phyloP scores from a whole-genome alignment of 768 basidiomycete species.

The Leucocoprinus sp. region DNA sequence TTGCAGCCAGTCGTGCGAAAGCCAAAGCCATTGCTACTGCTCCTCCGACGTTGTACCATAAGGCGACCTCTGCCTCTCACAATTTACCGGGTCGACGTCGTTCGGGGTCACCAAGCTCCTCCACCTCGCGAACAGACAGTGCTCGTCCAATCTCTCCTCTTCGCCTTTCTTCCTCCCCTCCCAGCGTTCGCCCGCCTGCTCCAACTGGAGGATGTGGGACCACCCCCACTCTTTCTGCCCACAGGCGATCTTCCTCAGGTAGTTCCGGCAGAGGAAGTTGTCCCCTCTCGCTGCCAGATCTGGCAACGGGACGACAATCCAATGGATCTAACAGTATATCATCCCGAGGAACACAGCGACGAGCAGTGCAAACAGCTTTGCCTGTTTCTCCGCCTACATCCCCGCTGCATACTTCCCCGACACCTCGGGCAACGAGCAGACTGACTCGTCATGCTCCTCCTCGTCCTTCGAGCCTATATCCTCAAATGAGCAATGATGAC shows the following conservation, averaged over 20 bases:
- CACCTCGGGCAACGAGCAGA: slow-evolving; percentile 19
- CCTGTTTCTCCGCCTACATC: slow-evolving; percentile 30
- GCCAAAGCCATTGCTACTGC: slow-evolving; percentile 78
- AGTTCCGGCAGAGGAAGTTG: slow-evolving; percentile 22
- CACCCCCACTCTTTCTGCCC: slow-evolving; percentile 23
- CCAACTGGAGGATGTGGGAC: slow-evolving; percentile 38
- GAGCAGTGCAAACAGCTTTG: slow-evolving; percentile 29
- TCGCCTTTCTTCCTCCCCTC: slow-evolving; percentile 39
- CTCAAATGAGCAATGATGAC: slow-evolving; percentile 33
- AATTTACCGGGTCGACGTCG: slow-evolving; percentile 36
- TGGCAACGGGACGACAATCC: slow-evolving; percentile 37
- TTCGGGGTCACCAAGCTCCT: slow-evolving; percentile 30
- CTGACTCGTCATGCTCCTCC: slow-evolving; percentile 17
- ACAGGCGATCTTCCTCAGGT: slow-evolving; percentile 32
- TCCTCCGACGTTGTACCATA: slow-evolving; percentile 73
- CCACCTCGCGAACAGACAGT: slow-evolving; percentile 22
- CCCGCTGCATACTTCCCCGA: slow-evolving; percentile 23
- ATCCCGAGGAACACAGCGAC: slow-evolving; percentile 24
- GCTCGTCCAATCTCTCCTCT: slow-evolving; percentile 42
- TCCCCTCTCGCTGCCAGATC: slow-evolving; percentile 26
- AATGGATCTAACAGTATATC: slow-evolving; percentile 35
- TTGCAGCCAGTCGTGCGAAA: slow-evolving; percentile 86
- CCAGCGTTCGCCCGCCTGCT: slow-evolving; percentile 35
- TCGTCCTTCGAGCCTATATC: slow-evolving; percentile 36
- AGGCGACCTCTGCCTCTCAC: slow-evolving; percentile 69